Evolutionary conservation across 148 eudicot genomes (phyloP).

Genomic region (Nyssa sinensis): DNA sequence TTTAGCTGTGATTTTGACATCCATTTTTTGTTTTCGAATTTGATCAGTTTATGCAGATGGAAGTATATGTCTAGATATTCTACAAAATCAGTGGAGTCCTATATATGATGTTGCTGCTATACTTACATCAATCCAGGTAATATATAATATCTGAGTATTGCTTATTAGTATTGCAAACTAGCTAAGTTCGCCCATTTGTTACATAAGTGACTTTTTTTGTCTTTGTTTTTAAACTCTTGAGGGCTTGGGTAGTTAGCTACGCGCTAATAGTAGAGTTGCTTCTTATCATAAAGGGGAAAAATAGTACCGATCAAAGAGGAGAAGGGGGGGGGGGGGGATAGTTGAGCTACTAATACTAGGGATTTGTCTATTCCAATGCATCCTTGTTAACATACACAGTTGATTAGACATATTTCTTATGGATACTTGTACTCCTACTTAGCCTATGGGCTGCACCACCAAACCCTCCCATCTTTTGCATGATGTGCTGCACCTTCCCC

Average conservation of each 20-base stretch:
- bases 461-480: background rate
- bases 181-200: too few species aligned
- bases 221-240: background rate
- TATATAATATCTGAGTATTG: background rate
- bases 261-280: background rate
- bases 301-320: too few species aligned
- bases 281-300: too few species aligned
- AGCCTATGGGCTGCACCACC: background rate
- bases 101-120: slow-evolving; percentile 72
- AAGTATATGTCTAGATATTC: slow-evolving; percentile 65
- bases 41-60: slow-evolving; percentile 66
- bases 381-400: background rate
- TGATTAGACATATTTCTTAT: background rate
- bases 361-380: background rate
- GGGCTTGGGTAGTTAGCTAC: background rate
- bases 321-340: too few species aligned
- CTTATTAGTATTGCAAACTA: background rate
- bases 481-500: background rate
- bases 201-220: background rate
- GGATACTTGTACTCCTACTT: background rate
- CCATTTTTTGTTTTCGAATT: slow-evolving; percentile 3
- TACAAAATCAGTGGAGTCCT: slow-evolving; percentile 75
- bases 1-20: background rate
- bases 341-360: too few species aligned
- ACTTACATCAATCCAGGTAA: slow-evolving; percentile 65